Conservation (phyloP, 2,329 filamentous ascomycete species). For the Penicillium digitatum region DNA sequence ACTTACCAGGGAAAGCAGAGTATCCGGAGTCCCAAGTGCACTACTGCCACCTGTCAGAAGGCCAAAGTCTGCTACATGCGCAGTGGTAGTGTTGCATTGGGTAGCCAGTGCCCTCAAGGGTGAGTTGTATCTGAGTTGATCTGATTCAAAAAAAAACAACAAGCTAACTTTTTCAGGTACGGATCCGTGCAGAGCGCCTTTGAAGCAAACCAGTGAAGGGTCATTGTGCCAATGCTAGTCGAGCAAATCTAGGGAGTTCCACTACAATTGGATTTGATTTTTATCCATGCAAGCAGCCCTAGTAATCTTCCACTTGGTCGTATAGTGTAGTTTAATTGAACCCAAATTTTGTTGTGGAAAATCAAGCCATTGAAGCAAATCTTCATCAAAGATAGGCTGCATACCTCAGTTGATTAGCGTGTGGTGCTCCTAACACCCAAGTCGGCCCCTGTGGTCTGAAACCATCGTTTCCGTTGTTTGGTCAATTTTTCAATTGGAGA, state of each 20-base stretch:
- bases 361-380: not conserved
- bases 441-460: no score
- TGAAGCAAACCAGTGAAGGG: not conserved
- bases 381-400: not conserved
- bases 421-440: slow-evolving; percentile 17
- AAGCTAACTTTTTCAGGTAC: slow-evolving; percentile 25
- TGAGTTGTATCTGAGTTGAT: slow-evolving; percentile 22
- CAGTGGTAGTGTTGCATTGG: slow-evolving; percentile 52
- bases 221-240: not conserved
- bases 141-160: not conserved
- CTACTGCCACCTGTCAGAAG: slow-evolving; percentile 48
- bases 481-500: no score
- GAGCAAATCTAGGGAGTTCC: no score
- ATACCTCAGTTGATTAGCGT: slow-evolving; percentile 16
- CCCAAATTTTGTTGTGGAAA: no score
- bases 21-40: slow-evolving; percentile 51
- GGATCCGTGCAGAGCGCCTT: slow-evolving; percentile 43
- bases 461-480: no score
- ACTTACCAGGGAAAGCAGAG: slow-evolving; percentile 52
- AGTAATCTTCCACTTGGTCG: not conserved
- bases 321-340: not conserved
- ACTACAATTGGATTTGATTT: not conserved
- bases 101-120: slow-evolving; percentile 51
- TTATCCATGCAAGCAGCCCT: not conserved
- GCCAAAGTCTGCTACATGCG: slow-evolving; percentile 60